Evolutionary conservation across 768 basidiomycete species (phyloP), one percentile per base, ranked within the genome.

Genomic region (Pisolithus albus): DNA sequence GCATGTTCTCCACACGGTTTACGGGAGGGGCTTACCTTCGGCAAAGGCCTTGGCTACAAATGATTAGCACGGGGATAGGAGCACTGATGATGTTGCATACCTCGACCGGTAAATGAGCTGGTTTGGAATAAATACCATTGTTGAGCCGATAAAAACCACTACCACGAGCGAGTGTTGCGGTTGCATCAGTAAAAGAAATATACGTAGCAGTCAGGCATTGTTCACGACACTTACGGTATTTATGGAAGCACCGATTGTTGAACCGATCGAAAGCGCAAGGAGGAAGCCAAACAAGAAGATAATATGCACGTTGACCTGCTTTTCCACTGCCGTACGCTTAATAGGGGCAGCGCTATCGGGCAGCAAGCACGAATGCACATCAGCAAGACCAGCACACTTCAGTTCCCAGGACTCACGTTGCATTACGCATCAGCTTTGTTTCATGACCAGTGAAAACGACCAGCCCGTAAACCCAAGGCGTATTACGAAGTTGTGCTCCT

Each of bases 401-500:
- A 23, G 7, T 7, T 13, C 13, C 34, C 9, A 24, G 18, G 1
- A 75, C 91, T 72, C 62, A 93, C 92, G 94, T 97, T 40, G 96
- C 95, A 61, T 98, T 98, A 53, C 91, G 81, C 92, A 98, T 94
- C 36, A 99, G 70, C 68, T 99, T 99, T 18, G 96, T 98, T 74
- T 99, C 94, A 63, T 98, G 96, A 0, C 96, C 96, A 0, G 93
- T 95, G 60, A 92, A 97, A 39, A 98, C 88, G 32, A 85, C 86
- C 7, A 99, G 64, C 11, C 94, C 95, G 67, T 97, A 98, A 26
- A 89, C 80, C 96, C 96, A 99, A 8, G 87, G 83, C 2, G 96
- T 98, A 67, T 99, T 99, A 51, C 96, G 79, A 51, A 99, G 66
- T 65, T 99, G 96, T 26, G 96, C 94, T 1, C 96, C 96, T 30